Base-by-base conservation (phyloP, 1,284 basidiomycete genomes). In the Boletellus deceptivus region DNA sequence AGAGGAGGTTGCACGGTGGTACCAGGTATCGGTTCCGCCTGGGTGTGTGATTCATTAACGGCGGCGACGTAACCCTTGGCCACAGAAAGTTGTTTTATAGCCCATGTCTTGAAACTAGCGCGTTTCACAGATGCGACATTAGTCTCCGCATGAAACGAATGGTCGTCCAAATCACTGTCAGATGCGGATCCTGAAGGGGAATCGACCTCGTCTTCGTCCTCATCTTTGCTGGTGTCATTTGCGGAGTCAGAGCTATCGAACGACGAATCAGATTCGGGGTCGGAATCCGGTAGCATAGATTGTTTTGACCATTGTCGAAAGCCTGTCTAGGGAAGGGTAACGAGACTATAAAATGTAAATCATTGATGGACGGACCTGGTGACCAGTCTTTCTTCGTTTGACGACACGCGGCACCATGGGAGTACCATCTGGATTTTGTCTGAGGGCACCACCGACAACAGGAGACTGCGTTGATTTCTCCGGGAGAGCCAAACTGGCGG, bases 81-180 rank as follows among this genome's bases (percentile, higher is more conserved):
- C 5, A 69, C 66, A 53, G 73, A 79, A 41, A 92, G 74, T 55
- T 94, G 91, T 48, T 86, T 79, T 58, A 84, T 68, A 1, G 92
- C 93, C 92, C 93, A 95, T 39, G 82, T 76, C 64, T 94, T 94
- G 79, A 94, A 95, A 7, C 79, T 79, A 4, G 75, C 60, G 16
- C 70, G 70, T 53, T 78, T 55, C 59, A 70, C 62, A 56, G 65
- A 53, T 41, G 47, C 9, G 53, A 50, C 18, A 50, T 56, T 13
- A 46, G 59, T 36, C 59, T 43, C 47, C 38, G 31, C n/a, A 33
- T 35, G 48, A 42, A 39, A 46, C 3, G 27, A 37, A 24, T 20
- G 16, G 9, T 16, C 9, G 18, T 40, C 36, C 6, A 45, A 56
- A n/a, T 59, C 61, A 27, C 43, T 34, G 8, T 48, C 54, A 35